phyloP scores from a whole-genome alignment of 2,329 filamentous ascomycete genomes.

The Colletotrichum tropicale region DNA sequence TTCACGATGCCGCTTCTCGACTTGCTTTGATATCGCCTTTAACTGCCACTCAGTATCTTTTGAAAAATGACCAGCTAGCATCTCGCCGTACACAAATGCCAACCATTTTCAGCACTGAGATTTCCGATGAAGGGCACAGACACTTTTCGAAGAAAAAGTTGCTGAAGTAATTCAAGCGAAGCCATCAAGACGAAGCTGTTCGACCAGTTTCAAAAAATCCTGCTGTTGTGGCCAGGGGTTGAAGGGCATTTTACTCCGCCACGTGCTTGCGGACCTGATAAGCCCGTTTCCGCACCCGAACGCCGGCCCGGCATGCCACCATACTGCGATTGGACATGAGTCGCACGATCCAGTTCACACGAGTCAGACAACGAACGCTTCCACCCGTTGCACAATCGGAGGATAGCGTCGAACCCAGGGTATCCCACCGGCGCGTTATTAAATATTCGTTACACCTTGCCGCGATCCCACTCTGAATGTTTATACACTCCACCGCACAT shows the following conservation, averaged over 20 bases:
- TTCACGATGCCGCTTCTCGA: not conserved
- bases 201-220: not conserved
- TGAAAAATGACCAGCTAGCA: not conserved
- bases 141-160: not conserved
- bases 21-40: not conserved
- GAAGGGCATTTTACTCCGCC: not conserved
- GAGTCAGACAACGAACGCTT: not conserved
- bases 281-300: not conserved
- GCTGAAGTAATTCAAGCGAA: not conserved
- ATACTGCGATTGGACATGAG: not conserved
- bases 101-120: not conserved
- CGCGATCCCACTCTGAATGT: not conserved
- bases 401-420: not conserved
- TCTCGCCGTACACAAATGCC: not conserved
- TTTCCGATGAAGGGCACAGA: not conserved
- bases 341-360: not conserved
- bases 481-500: not conserved
- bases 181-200: not conserved
- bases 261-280: not conserved
- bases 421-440: not conserved
- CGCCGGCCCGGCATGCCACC: not conserved
- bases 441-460: not conserved
- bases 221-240: not conserved
- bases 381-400: not conserved
- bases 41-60: not conserved